phyloP scores from a whole-genome alignment of 345 rosid species.

The Citrus mangshanensis region DNA sequence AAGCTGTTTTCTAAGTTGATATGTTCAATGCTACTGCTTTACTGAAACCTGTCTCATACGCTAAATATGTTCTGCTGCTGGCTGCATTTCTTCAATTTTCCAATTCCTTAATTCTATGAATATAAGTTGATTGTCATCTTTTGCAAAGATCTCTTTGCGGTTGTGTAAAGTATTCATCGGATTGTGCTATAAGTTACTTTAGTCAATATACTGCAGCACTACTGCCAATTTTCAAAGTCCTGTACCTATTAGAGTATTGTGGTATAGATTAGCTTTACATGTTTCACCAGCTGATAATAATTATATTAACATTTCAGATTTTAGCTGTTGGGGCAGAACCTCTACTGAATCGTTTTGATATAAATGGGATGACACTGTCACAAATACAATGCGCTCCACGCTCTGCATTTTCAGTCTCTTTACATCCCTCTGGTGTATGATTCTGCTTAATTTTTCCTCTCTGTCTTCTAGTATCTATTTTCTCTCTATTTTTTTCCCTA shows the following conservation, averaged over 20 bases:
- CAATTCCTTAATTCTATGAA: background rate
- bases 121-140: background rate
- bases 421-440: slow-evolving; percentile 78
- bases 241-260: background rate
- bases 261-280: background rate
- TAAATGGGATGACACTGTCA: slow-evolving; percentile 68
- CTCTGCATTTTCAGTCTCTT: slow-evolving; percentile 73
- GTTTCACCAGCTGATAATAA: slow-evolving; percentile 1
- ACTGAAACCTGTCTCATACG: background rate
- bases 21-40: background rate
- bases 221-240: background rate
- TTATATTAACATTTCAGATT: slow-evolving; percentile 47
- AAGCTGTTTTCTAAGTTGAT: background rate
- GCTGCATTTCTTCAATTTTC: background rate
- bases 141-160: background rate
- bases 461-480: background rate
- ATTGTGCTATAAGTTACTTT: background rate
- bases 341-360: slow-evolving; percentile 63
- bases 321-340: slow-evolving; percentile 88
- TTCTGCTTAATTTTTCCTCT: background rate
- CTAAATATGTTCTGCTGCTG: background rate
- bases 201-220: background rate
- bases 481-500: background rate
- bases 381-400: slow-evolving; percentile 83
- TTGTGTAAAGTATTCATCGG: background rate